phyloP scores from a whole-genome alignment of 2,329 filamentous ascomycete genomes.

The Akanthomyces lecanii region DNA sequence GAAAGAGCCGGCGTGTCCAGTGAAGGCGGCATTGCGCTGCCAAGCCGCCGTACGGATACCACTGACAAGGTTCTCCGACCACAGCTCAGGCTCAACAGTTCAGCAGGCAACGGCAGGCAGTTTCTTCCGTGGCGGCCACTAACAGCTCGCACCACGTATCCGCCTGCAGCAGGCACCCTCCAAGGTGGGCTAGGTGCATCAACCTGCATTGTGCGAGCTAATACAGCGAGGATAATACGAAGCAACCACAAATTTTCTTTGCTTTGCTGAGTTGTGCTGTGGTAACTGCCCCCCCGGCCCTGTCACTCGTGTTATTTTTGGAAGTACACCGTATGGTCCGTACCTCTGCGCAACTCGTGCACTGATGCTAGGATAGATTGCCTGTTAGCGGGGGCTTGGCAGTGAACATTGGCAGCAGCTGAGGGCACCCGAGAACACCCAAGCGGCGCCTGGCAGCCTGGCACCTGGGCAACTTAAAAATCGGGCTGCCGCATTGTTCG shows the following conservation, averaged over 20 bases:
- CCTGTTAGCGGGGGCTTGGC: neutral
- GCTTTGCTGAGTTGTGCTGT: neutral
- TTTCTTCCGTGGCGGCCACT: neutral
- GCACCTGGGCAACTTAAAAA: too few species aligned
- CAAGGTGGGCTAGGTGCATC: neutral
- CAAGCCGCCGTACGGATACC: too few species aligned
- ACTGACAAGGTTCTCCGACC: too few species aligned
- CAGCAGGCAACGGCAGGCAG: too few species aligned
- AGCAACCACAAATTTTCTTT: neutral
- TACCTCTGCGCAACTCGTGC: too few species aligned
- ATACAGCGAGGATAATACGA: neutral
- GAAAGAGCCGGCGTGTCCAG: too few species aligned
- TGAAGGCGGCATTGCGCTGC: too few species aligned
- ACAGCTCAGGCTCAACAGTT: too few species aligned
- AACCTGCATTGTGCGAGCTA: slow-evolving; percentile 7
- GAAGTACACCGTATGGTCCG: neutral
- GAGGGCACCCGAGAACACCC: too few species aligned
- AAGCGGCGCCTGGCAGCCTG: neutral
- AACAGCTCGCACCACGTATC: neutral
- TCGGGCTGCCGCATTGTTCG: neutral
- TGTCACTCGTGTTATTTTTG: neutral
- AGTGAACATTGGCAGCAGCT: too few species aligned
- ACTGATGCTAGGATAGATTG: neutral
- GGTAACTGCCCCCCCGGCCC: neutral
- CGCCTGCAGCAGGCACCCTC: neutral